Base-by-base conservation (phyloP, 2,329 filamentous ascomycete species). In the Sordariomycetes sp. region DNA sequence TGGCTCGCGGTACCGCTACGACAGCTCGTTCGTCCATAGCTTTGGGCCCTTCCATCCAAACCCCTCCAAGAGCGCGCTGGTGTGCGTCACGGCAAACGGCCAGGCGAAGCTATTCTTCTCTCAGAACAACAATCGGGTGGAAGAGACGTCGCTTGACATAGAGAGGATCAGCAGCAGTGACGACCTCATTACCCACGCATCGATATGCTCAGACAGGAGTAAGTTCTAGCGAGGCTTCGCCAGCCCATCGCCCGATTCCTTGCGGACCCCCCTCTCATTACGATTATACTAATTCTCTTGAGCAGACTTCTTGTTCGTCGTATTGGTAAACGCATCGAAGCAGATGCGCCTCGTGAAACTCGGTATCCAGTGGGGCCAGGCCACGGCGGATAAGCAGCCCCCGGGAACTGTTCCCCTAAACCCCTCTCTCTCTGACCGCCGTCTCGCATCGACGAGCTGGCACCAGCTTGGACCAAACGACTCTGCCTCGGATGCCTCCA, bases 181-280 rank as follows among this genome's bases (percentile, higher is more conserved):
- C 61, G 86, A 90, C 61, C 69, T 89, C n/a, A 78, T 92, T 55
- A 90, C 89, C 0, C 90, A 95, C 71, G 89, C 89, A 12, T 80
- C 88, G 45, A 75, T 90, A 60, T 81, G 85, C 59, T 82, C 87
- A 2, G 88, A 91, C 57, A 89, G 85, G 69, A 83, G 87, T 89
- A 70, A 65, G 74, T 64, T 12, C 20, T 8, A 24, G n/a, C 39
- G 28, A 51, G 28, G 34, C 24, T 13, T 2, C 13, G 10, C 42
- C 15, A 17, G n/a, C 17, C 60, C 12, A 56, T 34, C 52, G 57
- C 52, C 10, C n/a, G 20, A 22, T 10, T 8, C 45, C 20, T 50
- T 10, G 8, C n/a, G 10, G 4, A 10, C 22, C 4, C 20, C 20
- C 5, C 22, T 13, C 22, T 24, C 17, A 2, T 6, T 24, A 8